Base-by-base conservation (phyloP, 805 yeast species). In the Saccharomycopsis babjevae region DNA sequence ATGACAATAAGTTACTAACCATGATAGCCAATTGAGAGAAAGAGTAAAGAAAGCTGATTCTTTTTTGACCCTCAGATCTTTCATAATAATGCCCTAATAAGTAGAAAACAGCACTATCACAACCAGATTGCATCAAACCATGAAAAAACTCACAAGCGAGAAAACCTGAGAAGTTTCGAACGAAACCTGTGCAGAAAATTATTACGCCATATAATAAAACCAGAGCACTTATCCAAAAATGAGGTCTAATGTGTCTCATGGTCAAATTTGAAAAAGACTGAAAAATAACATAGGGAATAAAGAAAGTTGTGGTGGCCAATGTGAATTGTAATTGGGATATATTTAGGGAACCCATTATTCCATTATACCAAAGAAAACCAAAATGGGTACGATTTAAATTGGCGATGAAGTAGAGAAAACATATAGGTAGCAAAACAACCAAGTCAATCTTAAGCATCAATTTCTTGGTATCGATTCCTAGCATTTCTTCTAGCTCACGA, bases 381-480 rank as follows among this genome's bases (percentile, higher is more conserved):
- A 87, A 84, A 69, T 86, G 86, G 57, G 86, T 89, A 69, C 91
- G 77, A 69, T 87, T 91, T 68, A 87, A 73, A 66, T 86, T 86
- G 1, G 90, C 85, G 66, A 86, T 76, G 68, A 86, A 79, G 67
- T 86, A 87, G 39, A 87, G 74, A 43, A 85, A 69, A 68, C 88
- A 83, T 65, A 86, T 84, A 25, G 89, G 84, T 2, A 89, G 88
- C 28, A 86, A 82, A 40, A 87, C 83, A 59, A 86, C 79, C 1
- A 81, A 54, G 68, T 87, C 93, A 42, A 85, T 76, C 66, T 85
- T 86, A 76, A 81, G 72, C 82, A 83, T 80, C 50, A 87, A 71
- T 65, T 73, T 77, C 54, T 67, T 71, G 32, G 83, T 83, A 68
- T 85, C 74, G 40, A 87, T 71, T 15, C 79, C 80, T 57, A 70